These are phyloP conservation scores for Pleurotus cornucopiae DNA, from an alignment of 768 basidiomycete species.

Conservation along the genomic window DNA sequence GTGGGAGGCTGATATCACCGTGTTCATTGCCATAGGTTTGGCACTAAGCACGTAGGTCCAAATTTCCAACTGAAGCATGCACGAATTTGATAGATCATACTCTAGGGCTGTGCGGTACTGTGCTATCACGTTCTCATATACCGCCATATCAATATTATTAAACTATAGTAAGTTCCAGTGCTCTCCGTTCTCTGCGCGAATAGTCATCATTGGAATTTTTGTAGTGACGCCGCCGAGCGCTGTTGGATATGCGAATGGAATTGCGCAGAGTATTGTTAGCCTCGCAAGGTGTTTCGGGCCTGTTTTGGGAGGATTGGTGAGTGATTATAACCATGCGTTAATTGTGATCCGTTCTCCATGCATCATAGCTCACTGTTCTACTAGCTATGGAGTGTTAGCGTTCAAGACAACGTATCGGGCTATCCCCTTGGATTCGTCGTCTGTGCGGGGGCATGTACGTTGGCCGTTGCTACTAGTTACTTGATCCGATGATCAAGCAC, in stretches of 20 bases:
- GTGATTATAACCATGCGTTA: slow-evolving; percentile 19
- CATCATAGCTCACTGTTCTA: slow-evolving; percentile 10
- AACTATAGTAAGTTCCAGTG: slow-evolving; percentile 63
- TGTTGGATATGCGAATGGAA: slow-evolving; percentile 90
- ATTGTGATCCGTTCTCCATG: background rate
- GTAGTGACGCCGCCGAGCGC: slow-evolving; percentile 87
- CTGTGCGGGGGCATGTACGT: slow-evolving; percentile 55
- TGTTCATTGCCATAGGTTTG: slow-evolving; percentile 41
- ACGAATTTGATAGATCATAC: background rate
- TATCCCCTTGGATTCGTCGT: slow-evolving; percentile 73
- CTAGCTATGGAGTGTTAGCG: slow-evolving; percentile 73
- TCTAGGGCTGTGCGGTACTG: slow-evolving; percentile 81
- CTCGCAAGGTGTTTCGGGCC: slow-evolving; percentile 90
- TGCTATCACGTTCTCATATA: slow-evolving; percentile 86
- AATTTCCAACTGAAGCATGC: background rate
- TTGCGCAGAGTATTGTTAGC: slow-evolving; percentile 94
- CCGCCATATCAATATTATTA: slow-evolving; percentile 81
- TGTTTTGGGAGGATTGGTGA: slow-evolving; percentile 77
- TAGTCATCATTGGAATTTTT: slow-evolving; percentile 3
- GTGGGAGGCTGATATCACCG: slow-evolving; percentile 4
- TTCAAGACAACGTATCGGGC: slow-evolving; percentile 62
- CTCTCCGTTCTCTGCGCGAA: too few species aligned
- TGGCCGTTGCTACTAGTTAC: slow-evolving; percentile 68
- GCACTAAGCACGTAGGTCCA: slow-evolving; percentile 74
- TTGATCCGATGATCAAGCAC: slow-evolving; percentile 52